A percentile compares a stretch with the other conserved stretches of the same genome.
phyloP scores from a whole-genome alignment of 1,284 basidiomycete species.

The Microbotryomycetes sp. region DNA sequence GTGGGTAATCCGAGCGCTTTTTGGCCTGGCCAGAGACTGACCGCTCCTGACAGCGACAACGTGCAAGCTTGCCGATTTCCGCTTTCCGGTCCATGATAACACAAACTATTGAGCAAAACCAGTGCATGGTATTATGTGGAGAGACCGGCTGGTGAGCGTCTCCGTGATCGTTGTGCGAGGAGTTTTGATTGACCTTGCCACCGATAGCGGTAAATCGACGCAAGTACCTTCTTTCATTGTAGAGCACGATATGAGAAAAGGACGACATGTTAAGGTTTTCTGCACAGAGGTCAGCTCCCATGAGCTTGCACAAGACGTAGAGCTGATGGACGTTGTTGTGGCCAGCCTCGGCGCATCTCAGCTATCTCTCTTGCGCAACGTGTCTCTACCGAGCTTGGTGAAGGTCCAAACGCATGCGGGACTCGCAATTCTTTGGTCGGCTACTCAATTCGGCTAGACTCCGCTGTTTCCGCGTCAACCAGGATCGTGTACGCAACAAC shows the following conservation, averaged over 20 bases:
- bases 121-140: conserved; percentile 87
- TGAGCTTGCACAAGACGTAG: neutral
- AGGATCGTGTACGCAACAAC: conserved; percentile 63
- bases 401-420: conserved; percentile 72
- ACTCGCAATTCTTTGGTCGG: conserved; percentile 76
- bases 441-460: conserved; percentile 90
- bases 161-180: neutral
- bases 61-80: conserved; percentile 69
- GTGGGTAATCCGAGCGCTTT: conserved; percentile 47
- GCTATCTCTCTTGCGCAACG: conserved; percentile 95
- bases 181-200: conserved; percentile 1
- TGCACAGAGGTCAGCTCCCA: conserved; percentile 62
- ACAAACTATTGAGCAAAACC: conserved; percentile 62
- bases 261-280: conserved; percentile 81
- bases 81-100: conserved; percentile 71
- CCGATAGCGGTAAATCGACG: conserved; percentile 83
- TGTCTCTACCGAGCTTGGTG: conserved; percentile 89
- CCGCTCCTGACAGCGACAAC: conserved; percentile 16
- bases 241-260: conserved; percentile 77
- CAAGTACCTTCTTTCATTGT: conserved; percentile 93
- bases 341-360: conserved; percentile 80
- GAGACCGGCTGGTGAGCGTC: conserved; percentile 83
- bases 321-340: neutral
- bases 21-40: neutral
- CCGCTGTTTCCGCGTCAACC: conserved; percentile 44